These are phyloP conservation scores for Fusarium guadeloupense DNA, from an alignment of 2,329 filamentous ascomycete species.

Conservation along the genomic window DNA sequence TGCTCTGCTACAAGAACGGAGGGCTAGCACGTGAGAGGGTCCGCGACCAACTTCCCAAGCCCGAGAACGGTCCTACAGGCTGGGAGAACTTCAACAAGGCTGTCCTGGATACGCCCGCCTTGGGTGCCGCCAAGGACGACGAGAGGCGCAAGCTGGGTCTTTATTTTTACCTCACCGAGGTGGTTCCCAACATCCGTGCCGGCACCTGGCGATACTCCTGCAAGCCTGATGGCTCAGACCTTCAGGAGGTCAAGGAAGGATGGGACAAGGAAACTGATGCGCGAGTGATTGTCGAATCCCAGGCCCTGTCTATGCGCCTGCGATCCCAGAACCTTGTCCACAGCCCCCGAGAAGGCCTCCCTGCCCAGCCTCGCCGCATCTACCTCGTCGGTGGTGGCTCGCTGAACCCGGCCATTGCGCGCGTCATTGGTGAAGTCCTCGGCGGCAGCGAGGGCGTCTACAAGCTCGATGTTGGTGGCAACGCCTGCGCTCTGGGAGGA, in stretches of 20 bases:
- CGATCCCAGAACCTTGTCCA: slow-evolving; percentile 81
- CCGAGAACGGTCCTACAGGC: slow-evolving; percentile 56
- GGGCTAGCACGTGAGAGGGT: slow-evolving; percentile 91
- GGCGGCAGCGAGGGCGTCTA: slow-evolving; percentile 91
- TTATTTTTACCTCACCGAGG: slow-evolving; percentile 96
- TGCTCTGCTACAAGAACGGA: slow-evolving; percentile 99
- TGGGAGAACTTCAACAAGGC: slow-evolving; percentile 86
- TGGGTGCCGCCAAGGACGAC: slow-evolving; percentile 65
- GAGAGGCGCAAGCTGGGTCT: slow-evolving; percentile 83
- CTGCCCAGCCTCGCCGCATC: slow-evolving; percentile 85
- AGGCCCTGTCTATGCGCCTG: slow-evolving; percentile 88
- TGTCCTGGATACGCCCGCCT: slow-evolving; percentile 72
- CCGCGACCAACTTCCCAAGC: slow-evolving; percentile 77
- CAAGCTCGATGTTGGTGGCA: slow-evolving; percentile 91
- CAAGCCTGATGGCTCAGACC: slow-evolving; percentile 62
- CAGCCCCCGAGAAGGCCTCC: slow-evolving; percentile 63
- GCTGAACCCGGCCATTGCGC: slow-evolving; percentile 87
- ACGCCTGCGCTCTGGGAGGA: slow-evolving; percentile 91
- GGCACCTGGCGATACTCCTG: slow-evolving; percentile 87
- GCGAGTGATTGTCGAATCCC: slow-evolving; percentile 90
- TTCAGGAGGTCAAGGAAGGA: slow-evolving; percentile 48
- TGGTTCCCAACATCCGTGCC: slow-evolving; percentile 87
- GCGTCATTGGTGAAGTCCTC: slow-evolving; percentile 85
- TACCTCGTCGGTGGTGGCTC: slow-evolving; percentile 96
- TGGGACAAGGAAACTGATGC: slow-evolving; percentile 75